phyloP scores from a whole-genome alignment of 345 rosid species.

The Eucalyptus sideroxylon region DNA sequence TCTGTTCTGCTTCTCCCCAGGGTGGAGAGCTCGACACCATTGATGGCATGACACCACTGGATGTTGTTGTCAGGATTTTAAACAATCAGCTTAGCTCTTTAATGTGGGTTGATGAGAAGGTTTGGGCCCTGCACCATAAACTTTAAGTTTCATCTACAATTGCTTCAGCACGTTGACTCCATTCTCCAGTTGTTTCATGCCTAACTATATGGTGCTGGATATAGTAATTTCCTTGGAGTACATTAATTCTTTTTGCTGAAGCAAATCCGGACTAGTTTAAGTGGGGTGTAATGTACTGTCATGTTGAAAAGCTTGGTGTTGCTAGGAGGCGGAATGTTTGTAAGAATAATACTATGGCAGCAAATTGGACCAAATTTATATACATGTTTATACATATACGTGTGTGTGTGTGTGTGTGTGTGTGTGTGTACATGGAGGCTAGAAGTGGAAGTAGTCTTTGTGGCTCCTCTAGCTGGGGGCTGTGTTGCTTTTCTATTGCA shows the following conservation, averaged over 20 bases:
- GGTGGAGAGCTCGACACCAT: conserved; percentile 80
- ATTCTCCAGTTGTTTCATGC: neutral
- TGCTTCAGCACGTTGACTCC: neutral
- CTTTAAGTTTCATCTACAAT: neutral
- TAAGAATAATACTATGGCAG: neutral
- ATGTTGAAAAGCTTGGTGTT: neutral
- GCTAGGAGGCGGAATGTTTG: neutral
- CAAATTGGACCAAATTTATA: neutral
- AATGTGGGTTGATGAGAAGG: conserved; percentile 90
- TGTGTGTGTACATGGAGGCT: neutral
- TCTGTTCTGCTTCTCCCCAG: conserved; percentile 17
- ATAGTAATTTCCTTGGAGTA: neutral
- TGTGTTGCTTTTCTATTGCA: neutral
- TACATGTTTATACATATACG: neutral
- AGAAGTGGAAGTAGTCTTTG: neutral
- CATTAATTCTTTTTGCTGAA: neutral
- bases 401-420: too few species aligned
- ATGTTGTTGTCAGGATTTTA: conserved; percentile 76
- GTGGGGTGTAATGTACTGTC: neutral
- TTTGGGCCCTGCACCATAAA: neutral
- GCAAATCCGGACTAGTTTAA: neutral
- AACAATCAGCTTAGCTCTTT: conserved; percentile 96
- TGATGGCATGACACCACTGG: conserved; percentile 83
- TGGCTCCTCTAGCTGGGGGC: neutral
- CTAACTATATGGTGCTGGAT: neutral